Evolutionary conservation across 2,329 filamentous ascomycete species (phyloP), one percentile per base, ranked within the genome.

Genomic region (Botrytis cinerea): DNA sequence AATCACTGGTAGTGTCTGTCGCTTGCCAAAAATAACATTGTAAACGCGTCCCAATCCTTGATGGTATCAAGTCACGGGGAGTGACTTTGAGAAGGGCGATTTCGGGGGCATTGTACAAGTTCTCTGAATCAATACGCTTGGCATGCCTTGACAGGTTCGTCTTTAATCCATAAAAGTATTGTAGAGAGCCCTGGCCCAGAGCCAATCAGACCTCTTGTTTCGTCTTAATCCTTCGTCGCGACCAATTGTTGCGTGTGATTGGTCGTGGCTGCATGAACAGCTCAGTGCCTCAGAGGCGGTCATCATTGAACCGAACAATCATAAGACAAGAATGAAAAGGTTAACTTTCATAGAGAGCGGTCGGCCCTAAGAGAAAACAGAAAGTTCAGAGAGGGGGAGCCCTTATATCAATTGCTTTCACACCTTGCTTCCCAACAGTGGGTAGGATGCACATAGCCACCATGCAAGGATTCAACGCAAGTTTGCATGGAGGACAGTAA

Each of bases 261-360:
- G 54, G 67, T 54, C n/a, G 67, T 43, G n/a, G 51, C 38, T 70
- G 51, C 54, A 70, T 70, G 67, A 61, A 61, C 38, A 70, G n/a
- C 20, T 61, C 67, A 61, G 18, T 61, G 51, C 67, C 51, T 61
- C 16, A 25, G 20, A 61, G 35, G 51, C 38, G n/a, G 40, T 59
- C 48, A 70, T 46, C 38, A 70, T 46, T n/a, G 51, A 70, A n/a
- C 25, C 35, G 25, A 70, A 70, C 28, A 32, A 35, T 12, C 18
- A 18, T 25, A 28, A 22, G 10, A n/a, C 14, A 38, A 25, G 16
- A 60, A 38, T 14, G 32, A 14, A 45, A 60, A 38, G 2, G 12
- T 14, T 32, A n/a, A 61, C 12, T 32, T 68, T 43, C 35, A 32
- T 2, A 35, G 28, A 61, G 16, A 61, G 10, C 51, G n/a, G n/a